Evolutionary conservation across 805 yeast genomes (phyloP), one percentile per base, ranked within the genome.

Genomic region (Myxozyma vanderwaltii): DNA sequence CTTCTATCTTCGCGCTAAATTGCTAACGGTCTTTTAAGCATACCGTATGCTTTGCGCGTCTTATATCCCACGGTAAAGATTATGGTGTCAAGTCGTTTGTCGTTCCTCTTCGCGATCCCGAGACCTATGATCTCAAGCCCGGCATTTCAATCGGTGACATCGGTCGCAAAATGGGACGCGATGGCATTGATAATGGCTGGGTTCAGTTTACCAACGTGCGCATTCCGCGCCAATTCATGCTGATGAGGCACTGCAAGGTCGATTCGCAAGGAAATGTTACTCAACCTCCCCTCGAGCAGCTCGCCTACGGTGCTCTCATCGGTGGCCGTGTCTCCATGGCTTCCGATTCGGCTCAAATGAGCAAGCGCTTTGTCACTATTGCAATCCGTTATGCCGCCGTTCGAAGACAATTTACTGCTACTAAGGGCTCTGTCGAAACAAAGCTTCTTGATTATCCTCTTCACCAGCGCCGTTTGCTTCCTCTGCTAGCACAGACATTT

Each of bases 121-220:
- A 82, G 60, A 70, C 67, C 51, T 92, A 88, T 76, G 79, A 86
- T 60, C 74, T 91, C 60, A 75, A 81, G 65, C 90, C 96, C 2
- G 97, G 97, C 56, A 77, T 91, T 58, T 75, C 88, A 33, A 79
- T 90, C 64, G 97, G 97, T 63, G 97, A 91, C 72, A 89, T 91
- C 71, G 97, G 97, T 57, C 84, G 88, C 64, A 91, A 91, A 76
- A 90, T 91, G 96, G 97, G 97, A 54, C 81, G 97, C 70, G 94
- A 91, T 70, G 97, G 96, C 58, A 88, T 91, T 66, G 97, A 91
- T 71, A 91, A 91, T 73, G 97, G 97, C 54, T 91, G 97, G 97
- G 89, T 91, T 69, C 97, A 91, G 75, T 91, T 88, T 76, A 79
- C 88, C 51, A 80, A 86, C 67, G 97, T 90, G 52, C 80, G 85